Evolutionary conservation across 2,329 filamentous ascomycete species (phyloP), one percentile per base, ranked within the genome.

Genomic region (Sporothrix variecibatus): DNA sequence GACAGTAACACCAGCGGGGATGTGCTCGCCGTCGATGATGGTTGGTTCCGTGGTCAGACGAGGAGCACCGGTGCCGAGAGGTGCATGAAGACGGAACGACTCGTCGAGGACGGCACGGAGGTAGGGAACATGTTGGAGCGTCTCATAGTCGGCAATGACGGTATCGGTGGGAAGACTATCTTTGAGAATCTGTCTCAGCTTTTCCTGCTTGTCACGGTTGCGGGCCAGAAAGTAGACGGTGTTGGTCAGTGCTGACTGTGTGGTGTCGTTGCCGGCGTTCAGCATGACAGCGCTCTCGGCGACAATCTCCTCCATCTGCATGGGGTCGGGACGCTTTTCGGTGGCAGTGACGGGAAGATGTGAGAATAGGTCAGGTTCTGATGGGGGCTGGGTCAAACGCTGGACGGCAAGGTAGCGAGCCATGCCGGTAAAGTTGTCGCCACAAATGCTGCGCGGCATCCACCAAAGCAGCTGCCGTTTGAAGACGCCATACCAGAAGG

Each of bases 241-340:
- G 28, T 60, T 60, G 56, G 56, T 60, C 26, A 60, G 56, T 11
- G 56, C 56, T 28, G 56, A 60, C 56, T 60, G 56, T 5, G 56
- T 60, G 28, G 56, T 60, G 56, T 60, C 56, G 56, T 60, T 60
- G 56, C 56, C 56, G 28, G 56, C 56, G 56, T 60, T 60, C 12
- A 60, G 56, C 56, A 60, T 60, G 28, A 60, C 56, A 15, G 56
- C 28, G 28, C 56, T 60, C 56, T 60, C 56, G 15, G 56, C 56
- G 28, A 60, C 56, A 8, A 60, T 60, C 28, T 60, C 56, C 15
- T 60, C 26, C 26, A 60, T 2, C 12, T 20, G 56, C 56, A 60
- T 65, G 7, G 62, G 62, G 2, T 23, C 62, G 6, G 34, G 56
- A 4, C 56, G 56, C 17, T 34, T 34, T 2, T 4, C 26, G 3